These are phyloP conservation scores for Ganoderma lucidum DNA, from an alignment of 1,284 basidiomycete genomes.

Conservation along the genomic window DNA sequence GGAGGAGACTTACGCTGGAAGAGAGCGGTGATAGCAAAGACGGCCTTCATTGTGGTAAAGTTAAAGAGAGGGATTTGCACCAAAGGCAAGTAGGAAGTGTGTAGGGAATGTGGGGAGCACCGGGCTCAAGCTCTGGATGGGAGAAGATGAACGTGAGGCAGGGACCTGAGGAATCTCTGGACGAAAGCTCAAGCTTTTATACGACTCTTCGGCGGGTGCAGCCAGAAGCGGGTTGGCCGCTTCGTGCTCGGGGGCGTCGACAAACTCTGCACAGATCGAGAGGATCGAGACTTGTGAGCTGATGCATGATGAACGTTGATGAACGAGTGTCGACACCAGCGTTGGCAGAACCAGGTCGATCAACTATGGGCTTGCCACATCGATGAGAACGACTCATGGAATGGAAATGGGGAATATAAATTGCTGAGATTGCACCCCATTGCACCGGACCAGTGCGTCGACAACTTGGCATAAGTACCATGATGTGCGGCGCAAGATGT, in stretches of 20 bases:
- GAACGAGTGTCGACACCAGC: no score
- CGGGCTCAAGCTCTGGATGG: slow-evolving; percentile 14
- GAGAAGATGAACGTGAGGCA: slow-evolving; percentile 12
- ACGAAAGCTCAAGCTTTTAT: slow-evolving; percentile 2
- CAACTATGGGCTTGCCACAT: background rate
- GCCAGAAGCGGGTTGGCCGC: background rate
- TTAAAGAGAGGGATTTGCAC: slow-evolving; percentile 2
- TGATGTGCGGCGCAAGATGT: background rate
- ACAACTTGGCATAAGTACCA: background rate
- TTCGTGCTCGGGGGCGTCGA: no score
- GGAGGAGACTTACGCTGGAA: slow-evolving; percentile 11
- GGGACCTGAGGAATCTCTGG: background rate
- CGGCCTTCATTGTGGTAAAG: slow-evolving; percentile 10
- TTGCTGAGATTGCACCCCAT: background rate
- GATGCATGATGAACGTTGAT: no score
- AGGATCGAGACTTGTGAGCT: background rate
- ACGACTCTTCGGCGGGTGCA: background rate
- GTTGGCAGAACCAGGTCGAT: background rate
- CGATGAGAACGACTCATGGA: background rate
- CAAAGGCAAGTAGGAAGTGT: slow-evolving; percentile 7
- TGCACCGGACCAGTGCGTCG: background rate
- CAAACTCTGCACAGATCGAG: background rate
- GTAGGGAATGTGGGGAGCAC: slow-evolving; percentile 12
- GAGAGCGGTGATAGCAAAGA: slow-evolving; percentile 9
- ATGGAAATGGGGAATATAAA: background rate